Evolutionary conservation across 352 stramenopile species (phyloP), one percentile per base, ranked within the genome.

Genomic region (Phytopythium boreale): DNA sequence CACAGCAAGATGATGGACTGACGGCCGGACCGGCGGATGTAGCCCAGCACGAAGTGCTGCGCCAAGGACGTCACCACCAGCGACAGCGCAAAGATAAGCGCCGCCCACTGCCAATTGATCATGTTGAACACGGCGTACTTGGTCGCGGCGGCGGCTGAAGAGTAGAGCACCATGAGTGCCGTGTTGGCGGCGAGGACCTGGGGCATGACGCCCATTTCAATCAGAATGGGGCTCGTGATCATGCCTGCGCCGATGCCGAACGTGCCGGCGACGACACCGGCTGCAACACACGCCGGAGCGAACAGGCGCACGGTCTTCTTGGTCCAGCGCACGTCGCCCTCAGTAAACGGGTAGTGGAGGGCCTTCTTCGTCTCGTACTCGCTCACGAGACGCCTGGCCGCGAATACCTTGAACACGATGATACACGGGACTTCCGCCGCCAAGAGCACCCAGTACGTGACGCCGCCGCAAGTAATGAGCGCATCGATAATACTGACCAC

Each of bases 1-100:
- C 74, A 89, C 14, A 86, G 67, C 37, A 87, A 67, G 44, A 87
- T 80, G 55, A 89, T 74, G 19, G 77, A 85, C 64, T 87, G 76
- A 0, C 76, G 68, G 0, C 77, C 76, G 14, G 77, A 80, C 44
- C 73, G 72, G 4, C 77, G 72, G n/a, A 88, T 71, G 59, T 76
- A 86, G 17, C 76, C 67, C 7, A 79, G 62, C 29, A 87, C 80
- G 43, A 74, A 75, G 14, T 84, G 52, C 47, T 87, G 78, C 22
- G 74, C 66, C 39, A 87, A 44, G 24, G 67, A 63, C 26, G 77
- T 87, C 15, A 87, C 75, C 34, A 81, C 51, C 43, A 85, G 82
- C 24, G 76, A 74, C 1, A 87, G 41, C 0, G 49, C 60, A 50
- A 63, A 80, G 17, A 86, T 63, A 53, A 81, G 26, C 15, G 67